Evolutionary conservation across 176 grass and related monocot species (phyloP), one percentile per base, ranked within the genome.

Genomic region (Oryza coarctata): DNA sequence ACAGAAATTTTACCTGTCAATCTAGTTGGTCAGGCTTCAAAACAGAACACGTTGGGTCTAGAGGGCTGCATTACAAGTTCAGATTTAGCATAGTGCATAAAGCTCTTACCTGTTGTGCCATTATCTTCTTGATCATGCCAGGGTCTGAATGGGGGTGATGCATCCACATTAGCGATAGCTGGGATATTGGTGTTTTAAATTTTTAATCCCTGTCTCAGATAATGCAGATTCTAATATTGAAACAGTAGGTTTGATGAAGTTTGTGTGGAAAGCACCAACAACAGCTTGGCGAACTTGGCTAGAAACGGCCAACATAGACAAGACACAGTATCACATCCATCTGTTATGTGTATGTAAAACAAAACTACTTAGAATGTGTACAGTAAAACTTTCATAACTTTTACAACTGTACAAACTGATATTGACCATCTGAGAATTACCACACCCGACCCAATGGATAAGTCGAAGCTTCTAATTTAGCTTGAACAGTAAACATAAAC

Each of bases 121-220:
- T 86, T 76, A 95, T 93, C 31, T 91, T 89, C 72, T 95, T 98
- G 52, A 98, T 98, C 55, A 72, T 91, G 26, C 89, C 67, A 73
- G 92, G 87, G 71, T 39, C 38, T 39, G 38, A 10, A 9, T 39
- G 92, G 18, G 18, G 90, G 67, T 26, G 84, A 71, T 12, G 92
- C 95, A 80, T 98, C 92, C 32, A 95, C 90, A 80, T 98, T 95
- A 28, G 92, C 93, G 84, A 98, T 95, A 68, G 93, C 86, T 1
- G 92, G 90, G 28, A 98, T 90, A 76, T 95, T 3, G 96, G 96
- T 45, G 72, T 39, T 39, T 39, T 1, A 39, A n/a, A n/a, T n/a
- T 86, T 64, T 57, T 91, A 39, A 94, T 93, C 64, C 95, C 86
- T 40, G 90, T 98, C 6, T 72, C 35, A 60, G 87, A 87, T 44